A percentile compares a stretch with the other conserved stretches of the same genome.
These are phyloP conservation scores for Diutina siamensis DNA, from an alignment of 1,139 yeast genomes.

Conservation along the genomic window DNA sequence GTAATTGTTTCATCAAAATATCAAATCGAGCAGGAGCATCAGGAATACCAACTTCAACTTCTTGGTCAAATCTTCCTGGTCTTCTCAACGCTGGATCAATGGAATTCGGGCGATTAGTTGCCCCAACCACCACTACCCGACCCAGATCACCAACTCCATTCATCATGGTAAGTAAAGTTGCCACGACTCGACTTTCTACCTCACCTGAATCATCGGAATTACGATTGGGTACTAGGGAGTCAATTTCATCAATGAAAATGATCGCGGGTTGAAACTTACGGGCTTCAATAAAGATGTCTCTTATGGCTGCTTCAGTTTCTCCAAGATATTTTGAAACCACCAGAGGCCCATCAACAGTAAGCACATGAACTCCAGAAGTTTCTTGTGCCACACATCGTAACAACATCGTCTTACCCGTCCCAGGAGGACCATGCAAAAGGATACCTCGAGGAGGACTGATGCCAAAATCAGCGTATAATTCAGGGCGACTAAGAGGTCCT, in stretches of 20 bases:
- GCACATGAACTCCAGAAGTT: conserved; percentile 56
- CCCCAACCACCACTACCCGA: conserved; percentile 68
- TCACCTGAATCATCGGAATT: conserved; percentile 81
- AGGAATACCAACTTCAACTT: conserved; percentile 70
- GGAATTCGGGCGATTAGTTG: conserved; percentile 66
- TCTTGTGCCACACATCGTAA: conserved; percentile 71
- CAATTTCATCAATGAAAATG: conserved; percentile 84
- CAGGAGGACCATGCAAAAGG: conserved; percentile 90
- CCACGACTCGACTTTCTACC: conserved; percentile 80
- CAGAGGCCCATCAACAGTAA: conserved; percentile 83
- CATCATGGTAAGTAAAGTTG: conserved; percentile 78
- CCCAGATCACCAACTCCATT: conserved; percentile 75
- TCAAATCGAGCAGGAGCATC: conserved; percentile 57
- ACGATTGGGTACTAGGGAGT: conserved; percentile 77
- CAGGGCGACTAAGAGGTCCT: conserved; percentile 71
- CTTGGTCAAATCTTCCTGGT: conserved; percentile 82
- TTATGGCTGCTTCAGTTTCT: conserved; percentile 76
- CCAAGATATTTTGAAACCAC: conserved; percentile 88
- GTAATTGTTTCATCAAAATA: conserved; percentile 50
- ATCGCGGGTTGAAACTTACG: conserved; percentile 74
- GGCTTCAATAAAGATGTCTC: conserved; percentile 82
- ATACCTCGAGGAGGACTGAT: conserved; percentile 87
- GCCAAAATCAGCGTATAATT: conserved; percentile 72
- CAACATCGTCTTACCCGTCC: conserved; percentile 92
- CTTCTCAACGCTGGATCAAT: conserved; percentile 49